These are phyloP conservation scores for Paraglomus brasilianum DNA, from an alignment of 192 early-diverging fungal genomes.

Conservation along the genomic window DNA sequence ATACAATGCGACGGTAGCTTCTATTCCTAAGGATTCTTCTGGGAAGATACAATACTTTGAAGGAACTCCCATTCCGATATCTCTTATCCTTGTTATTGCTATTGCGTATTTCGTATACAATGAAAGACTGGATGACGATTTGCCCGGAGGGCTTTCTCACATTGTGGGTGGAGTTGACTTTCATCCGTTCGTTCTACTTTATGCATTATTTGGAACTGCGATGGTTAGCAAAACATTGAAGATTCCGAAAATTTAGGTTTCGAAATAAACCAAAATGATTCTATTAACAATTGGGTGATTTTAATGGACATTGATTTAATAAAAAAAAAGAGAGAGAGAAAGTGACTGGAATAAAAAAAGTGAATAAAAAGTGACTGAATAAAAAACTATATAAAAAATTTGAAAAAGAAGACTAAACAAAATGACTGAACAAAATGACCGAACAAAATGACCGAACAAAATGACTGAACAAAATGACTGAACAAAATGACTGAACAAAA, in stretches of 20 bases:
- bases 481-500: too few species aligned
- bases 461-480: too few species aligned
- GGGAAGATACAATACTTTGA: conserved; percentile 86
- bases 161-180: conserved; percentile 63
- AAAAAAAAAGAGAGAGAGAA: too few species aligned
- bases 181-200: conserved; percentile 79
- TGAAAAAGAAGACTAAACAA: too few species aligned
- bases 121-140: conserved; percentile 54
- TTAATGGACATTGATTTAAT: too few species aligned
- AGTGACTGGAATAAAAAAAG: too few species aligned
- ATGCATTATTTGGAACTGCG: conserved; percentile 72
- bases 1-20: conserved; percentile 86
- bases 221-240: conserved; percentile 78
- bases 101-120: conserved; percentile 58
- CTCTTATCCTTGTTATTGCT: conserved; percentile 63
- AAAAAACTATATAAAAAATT: too few species aligned
- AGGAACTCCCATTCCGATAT: conserved; percentile 88
- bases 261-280: not conserved
- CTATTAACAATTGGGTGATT: too few species aligned
- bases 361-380: too few species aligned
- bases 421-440: too few species aligned
- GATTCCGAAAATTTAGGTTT: conserved; percentile 67
- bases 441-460: too few species aligned
- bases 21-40: conserved; percentile 66
- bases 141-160: conserved; percentile 59